Evolutionary conservation across 306 rosid genomes (phyloP), one percentile per base, ranked within the genome.

Genomic region (Rubus parviflorus): DNA sequence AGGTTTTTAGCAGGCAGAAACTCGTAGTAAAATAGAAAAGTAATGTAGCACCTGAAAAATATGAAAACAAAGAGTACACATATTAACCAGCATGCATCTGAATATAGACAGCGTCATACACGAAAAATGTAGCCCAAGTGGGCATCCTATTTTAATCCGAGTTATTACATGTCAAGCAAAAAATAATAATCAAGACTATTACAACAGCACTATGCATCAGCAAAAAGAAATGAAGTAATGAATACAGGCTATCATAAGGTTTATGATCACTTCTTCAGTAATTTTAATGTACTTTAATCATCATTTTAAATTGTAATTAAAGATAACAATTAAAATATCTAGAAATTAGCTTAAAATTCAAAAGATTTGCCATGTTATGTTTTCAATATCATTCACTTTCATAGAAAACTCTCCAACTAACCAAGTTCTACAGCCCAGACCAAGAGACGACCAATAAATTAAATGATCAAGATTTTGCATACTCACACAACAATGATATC

Each of bases 401-500:
- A 70, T 35, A 35, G 38, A 11, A 51, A n/a, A 4, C 15, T n/a
- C 35, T 75, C 30, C 16, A 54, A 49, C 53, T 9, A 70, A 49
- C 46, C 70, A 57, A 16, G 68, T 52, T 61, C 15, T 19, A 30
- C 43, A 52, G 22, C 6, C 8, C 11, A 66, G 10, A 23, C 22
- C 10, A 23, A 67, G 17, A 35, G 40, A 68, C 52, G 15, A 57
- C 7, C 41, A 30, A 78, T 20, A 71, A 48, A 68, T 23, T 68
- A 22, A 48, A 81, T 72, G 45, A 61, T 46, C 22, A 13, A 74
- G 76, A 76, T 47, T 73, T 73, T 40, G 73, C 35, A 75, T 77
- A 84, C 99, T 91, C 89, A 96, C 99, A 81, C 99, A 65, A 96
- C 99, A 82, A 96, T 84, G 65, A 96, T 74, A 72, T 96, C 99